phyloP scores from a whole-genome alignment of 2,329 filamentous ascomycete genomes.

The Fusarium brachygibbosum region DNA sequence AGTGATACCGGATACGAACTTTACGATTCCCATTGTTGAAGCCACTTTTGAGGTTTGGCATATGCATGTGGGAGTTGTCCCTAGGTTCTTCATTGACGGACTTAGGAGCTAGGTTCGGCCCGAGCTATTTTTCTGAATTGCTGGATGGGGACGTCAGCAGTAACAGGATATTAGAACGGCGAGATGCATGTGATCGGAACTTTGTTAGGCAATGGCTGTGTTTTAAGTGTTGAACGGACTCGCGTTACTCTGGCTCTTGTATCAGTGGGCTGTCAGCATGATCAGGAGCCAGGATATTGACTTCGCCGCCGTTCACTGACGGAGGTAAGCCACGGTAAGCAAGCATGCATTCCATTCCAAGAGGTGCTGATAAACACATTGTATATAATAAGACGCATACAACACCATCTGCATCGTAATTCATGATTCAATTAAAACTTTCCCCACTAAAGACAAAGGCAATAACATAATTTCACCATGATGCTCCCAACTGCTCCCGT shows the following conservation, averaged over 20 bases:
- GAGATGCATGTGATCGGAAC: background rate
- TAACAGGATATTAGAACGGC: background rate
- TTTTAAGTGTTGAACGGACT: background rate
- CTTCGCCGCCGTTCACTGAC: background rate
- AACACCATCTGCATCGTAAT: accelerated
- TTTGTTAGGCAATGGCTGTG: background rate
- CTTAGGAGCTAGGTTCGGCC: slow-evolving; percentile 23
- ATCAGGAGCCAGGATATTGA: background rate
- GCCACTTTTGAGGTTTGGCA: background rate
- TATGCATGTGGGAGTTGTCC: background rate
- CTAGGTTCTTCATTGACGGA: background rate
- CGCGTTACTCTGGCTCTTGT: background rate
- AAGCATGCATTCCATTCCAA: background rate
- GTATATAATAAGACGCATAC: background rate
- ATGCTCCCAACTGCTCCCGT: slow-evolving; percentile 23
- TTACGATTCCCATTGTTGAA: background rate
- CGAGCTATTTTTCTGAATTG: background rate
- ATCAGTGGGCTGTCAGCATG: slow-evolving; percentile 1
- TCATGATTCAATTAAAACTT: no score
- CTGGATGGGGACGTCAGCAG: background rate
- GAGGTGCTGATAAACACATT: background rate
- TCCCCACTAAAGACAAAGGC: no score
- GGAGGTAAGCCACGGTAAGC: background rate
- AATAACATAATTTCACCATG: background rate
- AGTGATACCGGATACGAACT: background rate